Evolutionary conservation across 2,329 filamentous ascomycete genomes (phyloP), one percentile per base, ranked within the genome.

Genomic region (Ceratocystis papillata): DNA sequence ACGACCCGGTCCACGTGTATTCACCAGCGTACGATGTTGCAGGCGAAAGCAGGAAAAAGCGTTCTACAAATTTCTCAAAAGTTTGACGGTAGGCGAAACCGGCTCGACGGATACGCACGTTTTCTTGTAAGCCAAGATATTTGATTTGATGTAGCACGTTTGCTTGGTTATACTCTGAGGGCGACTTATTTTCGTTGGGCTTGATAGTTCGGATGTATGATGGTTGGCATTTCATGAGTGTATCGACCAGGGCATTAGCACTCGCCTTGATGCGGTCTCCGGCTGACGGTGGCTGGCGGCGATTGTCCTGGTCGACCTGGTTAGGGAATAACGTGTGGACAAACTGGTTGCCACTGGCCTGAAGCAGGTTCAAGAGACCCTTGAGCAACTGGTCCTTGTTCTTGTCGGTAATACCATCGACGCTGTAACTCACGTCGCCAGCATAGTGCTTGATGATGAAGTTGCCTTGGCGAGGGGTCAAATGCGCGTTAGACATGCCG

Each of bases 371-470:
- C 63, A 97, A 82, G 53, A 99, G 79, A 71, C 96, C 94, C 79
- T 99, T 99, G 67, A 97, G 80, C 57, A 99, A 81, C 76, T 95
- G 90, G 73, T 99, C 94, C 80, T 97, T 99, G 80, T 97, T 99
- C 82, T 99, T 99, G 76, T 99, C 94, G 0, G 94, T 99, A 80
- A 99, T 99, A 68, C 94, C 94, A 66, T 96, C 90, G 2, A 97
- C 87, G 1, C 89, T 89, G 75, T 99, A 99, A 70, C 86, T 87
- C 70, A 99, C 94, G 76, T 99, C 94, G 76, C 94, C 94, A 67
- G 94, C 94, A 74, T 99, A 99, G 77, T 99, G 94, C 80, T 96
- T 97, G 77, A 99, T 89, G 73, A 99, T 94, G 76, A 99, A 99
- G 75, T 90, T 94, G 63, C 93, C 93, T 76, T 97, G 93, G 50